These are phyloP conservation scores for Yarrowia sp. DNA, from an alignment of 805 yeast species.

Conservation along the genomic window DNA sequence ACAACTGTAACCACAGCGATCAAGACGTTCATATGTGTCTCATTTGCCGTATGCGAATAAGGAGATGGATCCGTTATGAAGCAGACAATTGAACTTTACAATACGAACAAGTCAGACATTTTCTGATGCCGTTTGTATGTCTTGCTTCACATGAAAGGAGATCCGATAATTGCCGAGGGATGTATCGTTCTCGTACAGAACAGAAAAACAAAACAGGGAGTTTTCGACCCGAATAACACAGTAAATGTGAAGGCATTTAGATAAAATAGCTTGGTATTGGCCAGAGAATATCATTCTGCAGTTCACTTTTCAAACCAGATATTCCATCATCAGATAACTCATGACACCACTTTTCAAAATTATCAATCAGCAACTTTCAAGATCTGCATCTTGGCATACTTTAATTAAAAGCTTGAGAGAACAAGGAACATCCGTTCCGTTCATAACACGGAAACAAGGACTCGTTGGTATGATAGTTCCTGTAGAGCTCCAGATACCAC, in stretches of 20 bases:
- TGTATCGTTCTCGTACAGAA: too few species aligned
- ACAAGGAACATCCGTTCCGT: not conserved
- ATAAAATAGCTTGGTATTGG: too few species aligned
- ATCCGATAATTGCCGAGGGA: not conserved
- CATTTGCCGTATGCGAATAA: too few species aligned
- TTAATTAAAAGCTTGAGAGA: not conserved
- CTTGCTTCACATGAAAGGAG: not conserved
- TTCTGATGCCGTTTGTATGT: not conserved
- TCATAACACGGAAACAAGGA: not conserved
- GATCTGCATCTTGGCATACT: not conserved
- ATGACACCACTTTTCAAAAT: not conserved
- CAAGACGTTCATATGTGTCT: too few species aligned
- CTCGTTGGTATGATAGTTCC: not conserved
- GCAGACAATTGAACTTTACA: too few species aligned
- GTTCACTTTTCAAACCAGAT: too few species aligned
- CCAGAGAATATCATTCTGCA: too few species aligned
- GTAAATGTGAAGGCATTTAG: too few species aligned
- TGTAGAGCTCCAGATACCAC: not conserved
- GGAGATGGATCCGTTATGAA: too few species aligned
- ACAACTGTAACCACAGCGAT: not conserved
- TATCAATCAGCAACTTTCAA: not conserved
- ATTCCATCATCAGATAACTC: not conserved
- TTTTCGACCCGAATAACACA: not conserved
- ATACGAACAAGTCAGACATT: too few species aligned
- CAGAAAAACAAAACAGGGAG: too few species aligned